Percentiles rank a stretch among this genome's conserved stretches.
These are phyloP conservation scores for Annulohypoxylon nitens DNA, from an alignment of 495 filamentous ascomycete genomes.

Conservation along the genomic window DNA sequence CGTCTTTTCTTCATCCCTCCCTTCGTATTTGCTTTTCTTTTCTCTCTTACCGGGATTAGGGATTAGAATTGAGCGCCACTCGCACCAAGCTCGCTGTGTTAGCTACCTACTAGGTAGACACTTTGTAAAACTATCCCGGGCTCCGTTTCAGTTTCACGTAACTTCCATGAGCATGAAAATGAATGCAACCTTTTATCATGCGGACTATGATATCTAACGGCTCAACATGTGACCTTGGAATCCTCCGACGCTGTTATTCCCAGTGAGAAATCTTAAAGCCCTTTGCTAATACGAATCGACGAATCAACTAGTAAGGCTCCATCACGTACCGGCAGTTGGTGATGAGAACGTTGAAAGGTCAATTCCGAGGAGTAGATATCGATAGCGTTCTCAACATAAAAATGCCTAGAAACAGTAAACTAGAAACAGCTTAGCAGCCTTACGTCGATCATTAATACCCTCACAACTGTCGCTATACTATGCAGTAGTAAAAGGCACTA, in stretches of 20 bases:
- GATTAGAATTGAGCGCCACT: neutral
- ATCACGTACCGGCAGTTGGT: neutral
- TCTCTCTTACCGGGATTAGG: neutral
- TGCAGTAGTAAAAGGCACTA: neutral
- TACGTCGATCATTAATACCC: neutral
- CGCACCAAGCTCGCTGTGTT: neutral
- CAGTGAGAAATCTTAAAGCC: neutral
- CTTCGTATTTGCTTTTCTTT: neutral
- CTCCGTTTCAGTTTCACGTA: conserved; percentile 25
- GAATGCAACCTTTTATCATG: conserved; percentile 23
- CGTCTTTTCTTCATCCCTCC: neutral
- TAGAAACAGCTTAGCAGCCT: neutral
- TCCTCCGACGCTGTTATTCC: neutral
- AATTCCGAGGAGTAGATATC: neutral
- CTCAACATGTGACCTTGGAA: conserved; percentile 3
- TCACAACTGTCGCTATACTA: neutral
- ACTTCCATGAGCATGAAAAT: conserved; percentile 23
- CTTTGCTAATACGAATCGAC: neutral
- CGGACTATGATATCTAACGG: conserved; percentile 3
- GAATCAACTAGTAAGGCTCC: neutral
- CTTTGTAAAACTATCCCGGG: neutral
- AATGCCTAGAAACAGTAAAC: neutral
- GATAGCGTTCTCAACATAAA: neutral
- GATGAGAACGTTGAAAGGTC: neutral
- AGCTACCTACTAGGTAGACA: conserved; percentile 1